Conservation (phyloP, 1,139 yeast genomes). For the Yamadazyma atlantica region DNA sequence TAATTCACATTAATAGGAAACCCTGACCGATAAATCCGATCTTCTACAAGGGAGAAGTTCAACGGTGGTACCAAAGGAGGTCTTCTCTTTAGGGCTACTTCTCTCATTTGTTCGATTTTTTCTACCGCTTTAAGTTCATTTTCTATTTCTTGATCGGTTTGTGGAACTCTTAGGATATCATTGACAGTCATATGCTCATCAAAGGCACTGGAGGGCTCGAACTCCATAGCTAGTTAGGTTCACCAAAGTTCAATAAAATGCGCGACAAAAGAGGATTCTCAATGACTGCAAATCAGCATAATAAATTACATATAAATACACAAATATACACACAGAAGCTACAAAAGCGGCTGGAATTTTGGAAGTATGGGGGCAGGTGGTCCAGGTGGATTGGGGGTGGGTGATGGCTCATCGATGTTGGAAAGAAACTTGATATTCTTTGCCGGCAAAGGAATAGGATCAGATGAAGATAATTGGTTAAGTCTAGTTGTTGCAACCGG, state of each 20-base stretch:
- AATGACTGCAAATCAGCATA: background rate
- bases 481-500: constrained; percentile 12
- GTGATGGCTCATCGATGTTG: constrained; percentile 22
- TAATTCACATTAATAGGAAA: constrained; percentile 89
- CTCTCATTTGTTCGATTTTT: background rate
- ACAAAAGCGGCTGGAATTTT: constrained; percentile 38
- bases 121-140: background rate
- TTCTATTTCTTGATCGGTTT: background rate
- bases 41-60: constrained; percentile 85
- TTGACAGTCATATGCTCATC: background rate
- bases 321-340: constrained; percentile 2
- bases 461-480: constrained; percentile 8
- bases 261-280: background rate
- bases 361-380: constrained; percentile 34
- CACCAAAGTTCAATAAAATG: too few species aligned
- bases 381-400: constrained; percentile 22
- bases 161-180: background rate
- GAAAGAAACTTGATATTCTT: constrained; percentile 22
- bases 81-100: background rate
- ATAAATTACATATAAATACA: background rate
- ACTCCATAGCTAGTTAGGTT: background rate
- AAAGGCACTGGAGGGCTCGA: background rate
- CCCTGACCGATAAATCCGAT: constrained; percentile 85
- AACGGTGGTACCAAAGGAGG: constrained; percentile 76
- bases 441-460: constrained; percentile 11